These are phyloP conservation scores for Sorghum bicolor DNA, from an alignment of 176 grass and related monocot species.

Conservation along the genomic window DNA sequence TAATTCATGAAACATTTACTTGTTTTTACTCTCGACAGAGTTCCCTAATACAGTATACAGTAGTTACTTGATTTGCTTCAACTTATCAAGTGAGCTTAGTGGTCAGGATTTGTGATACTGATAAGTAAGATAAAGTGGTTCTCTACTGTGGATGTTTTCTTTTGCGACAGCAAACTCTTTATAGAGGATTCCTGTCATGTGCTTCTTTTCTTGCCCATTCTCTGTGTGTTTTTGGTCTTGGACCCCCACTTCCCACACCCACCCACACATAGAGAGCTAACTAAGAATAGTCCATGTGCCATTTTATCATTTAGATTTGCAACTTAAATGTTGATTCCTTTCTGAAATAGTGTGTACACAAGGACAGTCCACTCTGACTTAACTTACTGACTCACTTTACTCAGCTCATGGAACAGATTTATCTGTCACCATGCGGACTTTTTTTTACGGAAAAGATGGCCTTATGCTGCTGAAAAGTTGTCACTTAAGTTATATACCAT, in stretches of 20 bases:
- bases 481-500: not conserved
- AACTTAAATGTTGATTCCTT: not conserved
- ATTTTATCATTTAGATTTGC: not conserved
- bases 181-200: not conserved
- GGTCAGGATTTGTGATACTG: not conserved
- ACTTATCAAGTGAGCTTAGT: not conserved
- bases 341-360: not conserved
- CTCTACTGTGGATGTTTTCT: not conserved
- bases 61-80: conserved; percentile 1
- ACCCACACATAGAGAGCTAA: not conserved
- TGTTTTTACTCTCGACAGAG: not conserved
- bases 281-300: not conserved
- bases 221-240: not conserved
- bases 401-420: not conserved
- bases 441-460: not conserved
- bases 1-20: not conserved
- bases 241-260: not conserved
- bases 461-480: not conserved
- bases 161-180: not conserved
- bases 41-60: not conserved
- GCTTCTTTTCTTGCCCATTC: conserved; percentile 4
- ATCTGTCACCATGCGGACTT: not conserved
- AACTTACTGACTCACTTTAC: not conserved
- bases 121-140: conserved; percentile 1
- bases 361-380: not conserved